Evolutionary conservation across 768 basidiomycete species (phyloP).

Genomic region (Rickenella mellea): DNA sequence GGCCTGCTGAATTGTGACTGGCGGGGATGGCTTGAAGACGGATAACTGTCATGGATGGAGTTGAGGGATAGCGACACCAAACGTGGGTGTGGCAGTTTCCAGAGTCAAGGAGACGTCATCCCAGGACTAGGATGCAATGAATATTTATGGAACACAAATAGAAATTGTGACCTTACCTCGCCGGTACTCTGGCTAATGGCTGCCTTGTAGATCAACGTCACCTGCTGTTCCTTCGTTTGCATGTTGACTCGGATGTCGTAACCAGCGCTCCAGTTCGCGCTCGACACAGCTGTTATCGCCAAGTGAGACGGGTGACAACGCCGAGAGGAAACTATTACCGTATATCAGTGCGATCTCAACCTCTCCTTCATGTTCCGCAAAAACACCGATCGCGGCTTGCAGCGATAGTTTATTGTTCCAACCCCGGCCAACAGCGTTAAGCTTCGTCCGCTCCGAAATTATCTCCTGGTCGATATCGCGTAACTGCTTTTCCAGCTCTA

Average conservation of each 20-base stretch:
- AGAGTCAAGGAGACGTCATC: constrained; percentile 30
- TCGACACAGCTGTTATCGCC: constrained; percentile 30
- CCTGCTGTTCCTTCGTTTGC: constrained; percentile 27
- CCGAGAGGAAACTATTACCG: too few relatives aligned
- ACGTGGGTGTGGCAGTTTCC: constrained; percentile 34
- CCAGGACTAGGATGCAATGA: constrained; percentile 25
- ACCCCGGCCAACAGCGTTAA: too few relatives aligned
- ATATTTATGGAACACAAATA: neutral
- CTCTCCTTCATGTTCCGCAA: too few relatives aligned
- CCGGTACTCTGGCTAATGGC: constrained; percentile 32
- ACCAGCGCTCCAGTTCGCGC: constrained; percentile 27
- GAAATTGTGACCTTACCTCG: constrained; percentile 21
- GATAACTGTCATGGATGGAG: constrained; percentile 30
- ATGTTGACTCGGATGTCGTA: constrained; percentile 36
- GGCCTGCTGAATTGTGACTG: neutral
- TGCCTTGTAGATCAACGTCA: constrained; percentile 31
- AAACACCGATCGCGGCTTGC: too few relatives aligned
- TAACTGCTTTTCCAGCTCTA: too few relatives aligned
- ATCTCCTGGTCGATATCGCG: too few relatives aligned
- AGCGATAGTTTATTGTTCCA: too few relatives aligned
- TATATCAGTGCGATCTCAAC: too few relatives aligned
- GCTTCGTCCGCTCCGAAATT: too few relatives aligned
- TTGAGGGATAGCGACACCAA: constrained; percentile 25
- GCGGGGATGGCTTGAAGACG: constrained; percentile 9
- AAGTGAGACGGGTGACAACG: too few relatives aligned